Base-by-base conservation (phyloP, 2,329 filamentous ascomycete species). In the Tolypocladium tundrense region DNA sequence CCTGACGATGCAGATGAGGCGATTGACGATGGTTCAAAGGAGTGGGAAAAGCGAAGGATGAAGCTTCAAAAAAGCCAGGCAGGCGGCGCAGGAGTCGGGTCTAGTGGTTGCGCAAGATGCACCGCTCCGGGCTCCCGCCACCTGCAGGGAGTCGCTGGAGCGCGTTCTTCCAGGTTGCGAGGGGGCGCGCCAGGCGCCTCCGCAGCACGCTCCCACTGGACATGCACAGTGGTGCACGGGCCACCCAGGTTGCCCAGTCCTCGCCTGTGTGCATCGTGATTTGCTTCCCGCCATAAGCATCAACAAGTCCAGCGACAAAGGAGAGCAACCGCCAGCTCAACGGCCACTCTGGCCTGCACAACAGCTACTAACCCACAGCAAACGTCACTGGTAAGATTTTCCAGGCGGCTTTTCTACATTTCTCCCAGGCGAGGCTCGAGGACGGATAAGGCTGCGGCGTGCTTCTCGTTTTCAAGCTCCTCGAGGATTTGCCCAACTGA, bases 331-430 rank as follows among this genome's bases (percentile, higher is more conserved):
- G 61, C 60, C 31, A 31, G 54, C 65, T 64, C 66, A 58, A 60
- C 65, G 64, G 66, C 63, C 69, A 69, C 65, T 66, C 62, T 63
- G 70, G 70, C 69, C 67, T 59, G 40, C 24, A 37, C 16, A 31
- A 52, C 9, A 6, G 59, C 50, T 70, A 72, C 70, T 73, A 72
- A 72, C 68, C 62, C 61, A 62, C 56, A 67, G 63, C 59, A 65
- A 39, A 50, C 42, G 13, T 14, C 42, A 40, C 35, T 40, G 43
- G 51, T 56, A 37, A 53, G 33, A 51, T n/a, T 40, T 31, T 8
- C 3, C 11, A 3, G 4, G 31, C n/a, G 31, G 48, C 19, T 35
- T 10, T 42, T 19, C 19, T 7, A 4, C 6, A 37, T 21, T 10
- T 33, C 24, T 27, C 7, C 37, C 51, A 11, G 33, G 31, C 13